These are phyloP conservation scores for Cercospora zeina DNA, from an alignment of 2,329 filamentous ascomycete species.

Conservation along the genomic window DNA sequence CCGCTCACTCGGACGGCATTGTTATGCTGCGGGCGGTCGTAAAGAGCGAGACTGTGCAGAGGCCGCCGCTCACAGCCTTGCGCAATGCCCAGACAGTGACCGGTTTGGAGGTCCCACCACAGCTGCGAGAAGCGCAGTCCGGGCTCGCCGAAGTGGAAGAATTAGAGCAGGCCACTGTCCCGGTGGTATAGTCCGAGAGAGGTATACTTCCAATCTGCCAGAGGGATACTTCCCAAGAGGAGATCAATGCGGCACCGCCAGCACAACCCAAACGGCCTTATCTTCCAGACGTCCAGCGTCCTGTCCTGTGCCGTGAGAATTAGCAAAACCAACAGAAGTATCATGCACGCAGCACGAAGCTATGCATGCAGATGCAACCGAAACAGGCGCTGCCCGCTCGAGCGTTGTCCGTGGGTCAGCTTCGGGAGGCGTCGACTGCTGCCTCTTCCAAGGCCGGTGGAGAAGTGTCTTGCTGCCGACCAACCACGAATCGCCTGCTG, in stretches of 20 bases:
- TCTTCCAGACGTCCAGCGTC: background rate
- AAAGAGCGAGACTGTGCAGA: background rate
- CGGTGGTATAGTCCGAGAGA: background rate
- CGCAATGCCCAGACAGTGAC: constrained; percentile 8
- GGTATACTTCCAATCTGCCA: background rate
- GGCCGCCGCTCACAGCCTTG: constrained; percentile 14
- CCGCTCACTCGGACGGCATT: constrained; percentile 14
- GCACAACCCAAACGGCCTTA: background rate
- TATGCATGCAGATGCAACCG: constrained; percentile 7
- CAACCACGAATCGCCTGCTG: constrained; percentile 8
- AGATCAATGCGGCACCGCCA: constrained; percentile 1
- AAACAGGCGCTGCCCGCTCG: constrained; percentile 12
- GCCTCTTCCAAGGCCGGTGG: background rate
- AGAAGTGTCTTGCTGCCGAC: background rate
- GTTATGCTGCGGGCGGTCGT: constrained; percentile 18
- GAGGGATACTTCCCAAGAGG: constrained; percentile 9
- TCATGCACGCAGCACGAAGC: constrained; percentile 14
- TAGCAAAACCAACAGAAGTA: constrained; percentile 11
- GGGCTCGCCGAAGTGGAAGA: constrained; percentile 14
- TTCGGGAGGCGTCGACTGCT: constrained; percentile 18
- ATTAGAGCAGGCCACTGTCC: background rate
- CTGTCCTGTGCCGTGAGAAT: constrained; percentile 9
- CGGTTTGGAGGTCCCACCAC: constrained; percentile 12
- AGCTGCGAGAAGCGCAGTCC: constrained; percentile 9
- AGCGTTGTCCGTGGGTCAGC: constrained; percentile 9